phyloP scores from a whole-genome alignment of 1,284 basidiomycete genomes.

The Tilletia indica region DNA sequence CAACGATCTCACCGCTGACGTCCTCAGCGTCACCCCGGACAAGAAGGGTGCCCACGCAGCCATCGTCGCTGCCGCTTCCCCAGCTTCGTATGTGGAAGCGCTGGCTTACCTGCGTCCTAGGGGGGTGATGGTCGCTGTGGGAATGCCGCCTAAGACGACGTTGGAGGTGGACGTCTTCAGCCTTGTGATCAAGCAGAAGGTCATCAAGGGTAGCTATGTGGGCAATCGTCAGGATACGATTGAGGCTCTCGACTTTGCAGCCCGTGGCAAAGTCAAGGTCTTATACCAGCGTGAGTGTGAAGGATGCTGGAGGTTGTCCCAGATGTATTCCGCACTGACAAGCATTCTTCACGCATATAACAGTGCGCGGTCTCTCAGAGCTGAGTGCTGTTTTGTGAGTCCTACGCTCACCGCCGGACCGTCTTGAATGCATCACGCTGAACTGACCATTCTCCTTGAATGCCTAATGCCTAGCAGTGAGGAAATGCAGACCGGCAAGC shows the following conservation, averaged over 20 bases:
- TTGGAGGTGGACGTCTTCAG: constrained; percentile 72
- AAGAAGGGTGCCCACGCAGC: constrained; percentile 68
- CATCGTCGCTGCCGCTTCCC: constrained; percentile 54
- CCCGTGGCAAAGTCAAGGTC: constrained; percentile 64
- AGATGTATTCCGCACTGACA: not conserved
- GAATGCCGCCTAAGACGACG: constrained; percentile 66
- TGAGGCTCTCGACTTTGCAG: constrained; percentile 68
- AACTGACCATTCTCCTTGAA: too few species aligned
- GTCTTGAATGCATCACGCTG: too few species aligned
- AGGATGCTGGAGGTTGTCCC: not conserved
- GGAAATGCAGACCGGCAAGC: constrained; percentile 62
- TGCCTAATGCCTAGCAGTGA: not conserved
- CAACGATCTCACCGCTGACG: constrained; percentile 64
- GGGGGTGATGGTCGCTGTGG: constrained; percentile 72
- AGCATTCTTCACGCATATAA: not conserved
- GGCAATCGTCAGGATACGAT: constrained; percentile 58
- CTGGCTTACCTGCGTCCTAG: constrained; percentile 63
- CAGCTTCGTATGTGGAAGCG: constrained; percentile 69
- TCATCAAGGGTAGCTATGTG: constrained; percentile 73
- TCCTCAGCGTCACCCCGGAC: constrained; percentile 64
- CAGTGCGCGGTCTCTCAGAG: constrained; percentile 3
- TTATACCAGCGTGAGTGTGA: constrained; percentile 1
- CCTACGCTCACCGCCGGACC: too few species aligned
- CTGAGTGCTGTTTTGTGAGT: not conserved
- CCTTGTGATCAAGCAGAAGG: constrained; percentile 62